Evolutionary conservation across 345 rosid species (phyloP).

Genomic region (Cardamine chenopodiifolia): DNA sequence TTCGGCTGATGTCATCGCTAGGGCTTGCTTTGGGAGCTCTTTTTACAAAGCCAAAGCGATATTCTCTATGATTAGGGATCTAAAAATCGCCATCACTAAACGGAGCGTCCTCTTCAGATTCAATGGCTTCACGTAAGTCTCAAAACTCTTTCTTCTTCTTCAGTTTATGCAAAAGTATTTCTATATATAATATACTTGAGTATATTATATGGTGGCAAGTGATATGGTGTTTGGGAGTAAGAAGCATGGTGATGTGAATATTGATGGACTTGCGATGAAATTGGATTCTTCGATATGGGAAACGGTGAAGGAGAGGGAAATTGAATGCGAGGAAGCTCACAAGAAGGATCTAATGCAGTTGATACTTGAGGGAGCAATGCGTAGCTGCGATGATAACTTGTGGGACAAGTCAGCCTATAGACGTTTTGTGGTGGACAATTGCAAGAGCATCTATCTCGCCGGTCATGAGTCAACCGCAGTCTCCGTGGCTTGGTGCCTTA

Average conservation of each 20-base stretch:
- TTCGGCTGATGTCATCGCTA: conserved; percentile 65
- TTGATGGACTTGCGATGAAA: conserved; percentile 56
- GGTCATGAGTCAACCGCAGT: conserved; percentile 76
- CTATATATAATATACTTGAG: background rate
- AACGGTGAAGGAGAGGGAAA: conserved; percentile 58
- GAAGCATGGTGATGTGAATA: conserved; percentile 42
- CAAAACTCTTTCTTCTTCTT: background rate
- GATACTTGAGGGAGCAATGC: conserved; percentile 63
- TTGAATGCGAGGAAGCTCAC: conserved; percentile 39
- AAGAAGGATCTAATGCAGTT: conserved; percentile 69
- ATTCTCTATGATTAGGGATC: conserved; percentile 55
- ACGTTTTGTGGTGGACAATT: conserved; percentile 75
- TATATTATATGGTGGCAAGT: conserved; percentile 26
- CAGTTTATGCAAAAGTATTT: background rate
- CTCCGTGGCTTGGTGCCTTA: conserved; percentile 77
- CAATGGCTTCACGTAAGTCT: conserved; percentile 46
- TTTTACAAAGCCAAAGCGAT: conserved; percentile 57
- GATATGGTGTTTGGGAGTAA: conserved; percentile 46
- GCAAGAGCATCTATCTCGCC: conserved; percentile 82
- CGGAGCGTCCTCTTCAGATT: conserved; percentile 37
- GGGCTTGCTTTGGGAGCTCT: conserved; percentile 63
- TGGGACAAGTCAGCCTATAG: conserved; percentile 49
- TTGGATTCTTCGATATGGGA: conserved; percentile 69
- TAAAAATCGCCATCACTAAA: conserved; percentile 51
- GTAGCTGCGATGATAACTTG: conserved; percentile 34